Conservation (phyloP, 495 filamentous ascomycete genomes). For the Parathielavia hyrcaniae region DNA sequence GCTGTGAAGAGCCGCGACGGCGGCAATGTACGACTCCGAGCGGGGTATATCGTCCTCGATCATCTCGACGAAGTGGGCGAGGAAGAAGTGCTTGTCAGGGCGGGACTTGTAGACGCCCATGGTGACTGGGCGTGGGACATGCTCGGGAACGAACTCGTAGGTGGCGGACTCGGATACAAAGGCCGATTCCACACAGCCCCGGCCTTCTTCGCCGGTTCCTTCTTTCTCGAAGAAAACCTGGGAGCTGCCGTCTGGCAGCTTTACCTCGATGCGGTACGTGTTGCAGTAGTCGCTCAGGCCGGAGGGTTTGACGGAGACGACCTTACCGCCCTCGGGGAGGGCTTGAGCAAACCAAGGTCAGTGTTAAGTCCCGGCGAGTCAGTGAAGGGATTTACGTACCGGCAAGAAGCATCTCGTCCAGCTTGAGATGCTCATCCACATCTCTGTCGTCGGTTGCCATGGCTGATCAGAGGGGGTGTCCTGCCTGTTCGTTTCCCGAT, state of each 20-base stretch:
- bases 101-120: constrained; percentile 21
- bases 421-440: constrained; percentile 14
- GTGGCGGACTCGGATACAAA: constrained; percentile 18
- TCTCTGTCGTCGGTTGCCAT: constrained; percentile 22
- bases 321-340: constrained; percentile 20
- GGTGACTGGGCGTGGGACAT: constrained; percentile 22
- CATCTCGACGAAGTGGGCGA: constrained; percentile 25
- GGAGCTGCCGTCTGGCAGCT: constrained; percentile 19
- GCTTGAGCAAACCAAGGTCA: neutral
- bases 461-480: neutral
- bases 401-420: constrained; percentile 19
- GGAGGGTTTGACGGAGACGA: constrained; percentile 20
- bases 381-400: constrained; percentile 6
- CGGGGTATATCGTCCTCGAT: constrained; percentile 25
- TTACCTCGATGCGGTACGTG: constrained; percentile 22
- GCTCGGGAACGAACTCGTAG: constrained; percentile 24
- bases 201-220: constrained; percentile 12
- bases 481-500: neutral
- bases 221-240: constrained; percentile 23
- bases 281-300: constrained; percentile 24
- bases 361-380: neutral
- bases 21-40: constrained; percentile 27
- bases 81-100: constrained; percentile 24
- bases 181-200: constrained; percentile 14
- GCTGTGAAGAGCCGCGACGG: constrained; percentile 38